Percentiles rank a stretch among this genome's conserved stretches.
phyloP scores from a whole-genome alignment of 805 yeast species.

The Huiozyma naganishii region DNA sequence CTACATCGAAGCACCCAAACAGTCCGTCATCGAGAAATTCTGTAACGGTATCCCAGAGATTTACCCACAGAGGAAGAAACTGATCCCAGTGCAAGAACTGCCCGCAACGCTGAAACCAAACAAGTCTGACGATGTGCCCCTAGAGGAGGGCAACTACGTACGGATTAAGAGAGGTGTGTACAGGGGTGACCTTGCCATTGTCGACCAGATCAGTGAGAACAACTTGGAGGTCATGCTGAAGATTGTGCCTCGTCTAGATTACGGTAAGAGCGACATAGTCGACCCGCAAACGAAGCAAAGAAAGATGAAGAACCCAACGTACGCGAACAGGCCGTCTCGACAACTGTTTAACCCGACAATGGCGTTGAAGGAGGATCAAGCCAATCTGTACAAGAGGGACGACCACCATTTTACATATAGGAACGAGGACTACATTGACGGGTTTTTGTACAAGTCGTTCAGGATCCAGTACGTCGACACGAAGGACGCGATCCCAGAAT shows the following conservation, averaged over 20 bases:
- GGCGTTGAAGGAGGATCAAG: constrained; percentile 76
- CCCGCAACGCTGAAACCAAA: constrained; percentile 87
- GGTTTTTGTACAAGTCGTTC: constrained; percentile 78
- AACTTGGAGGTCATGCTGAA: constrained; percentile 92
- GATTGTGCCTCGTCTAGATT: constrained; percentile 87
- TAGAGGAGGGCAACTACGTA: constrained; percentile 87
- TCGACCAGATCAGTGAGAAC: constrained; percentile 86
- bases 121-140: constrained; percentile 75
- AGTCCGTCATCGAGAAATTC: constrained; percentile 84
- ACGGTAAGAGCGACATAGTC: constrained; percentile 53
- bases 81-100: constrained; percentile 92
- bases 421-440: constrained; percentile 84
- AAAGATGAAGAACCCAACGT: constrained; percentile 40
- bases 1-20: constrained; percentile 87
- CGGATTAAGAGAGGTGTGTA: constrained; percentile 85
- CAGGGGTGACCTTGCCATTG: constrained; percentile 86
- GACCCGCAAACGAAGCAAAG: constrained; percentile 43
- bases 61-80: constrained; percentile 57
- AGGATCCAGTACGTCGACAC: constrained; percentile 73
- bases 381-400: constrained; percentile 56
- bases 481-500: constrained; percentile 71
- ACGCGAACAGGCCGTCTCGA: constrained; percentile 71
- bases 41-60: constrained; percentile 84
- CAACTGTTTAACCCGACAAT: constrained; percentile 80
- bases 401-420: constrained; percentile 59